Percentiles rank a stretch among this genome's conserved stretches.
Conservation (phyloP, 345 rosid species). For the Boechera retrofracta region DNA sequence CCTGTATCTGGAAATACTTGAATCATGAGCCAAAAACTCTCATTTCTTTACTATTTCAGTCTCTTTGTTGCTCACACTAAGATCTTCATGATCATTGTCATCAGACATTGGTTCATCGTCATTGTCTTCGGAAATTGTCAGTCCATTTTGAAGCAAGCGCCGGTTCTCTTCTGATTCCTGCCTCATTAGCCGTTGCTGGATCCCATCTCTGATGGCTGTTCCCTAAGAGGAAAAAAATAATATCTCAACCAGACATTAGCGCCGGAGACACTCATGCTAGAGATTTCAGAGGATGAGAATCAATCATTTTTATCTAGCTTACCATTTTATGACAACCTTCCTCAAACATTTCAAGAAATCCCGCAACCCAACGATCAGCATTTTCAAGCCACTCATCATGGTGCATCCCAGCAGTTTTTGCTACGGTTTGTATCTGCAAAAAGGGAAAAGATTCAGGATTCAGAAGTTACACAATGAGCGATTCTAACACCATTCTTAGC, state of each 20-base stretch:
- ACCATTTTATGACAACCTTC: slow-evolving; percentile 79
- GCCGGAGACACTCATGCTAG: not conserved
- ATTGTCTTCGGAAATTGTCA: slow-evolving; percentile 42
- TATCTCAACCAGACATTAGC: not conserved
- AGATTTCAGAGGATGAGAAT: not conserved
- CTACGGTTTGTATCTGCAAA: slow-evolving; percentile 66
- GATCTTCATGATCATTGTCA: slow-evolving; percentile 37
- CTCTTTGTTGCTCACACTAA: slow-evolving; percentile 25
- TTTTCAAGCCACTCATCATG: slow-evolving; percentile 69
- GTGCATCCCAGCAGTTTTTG: slow-evolving; percentile 64
- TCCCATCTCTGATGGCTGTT: slow-evolving; percentile 67
- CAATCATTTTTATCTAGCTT: not conserved
- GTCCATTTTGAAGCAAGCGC: slow-evolving; percentile 41
- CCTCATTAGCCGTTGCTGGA: slow-evolving; percentile 57
- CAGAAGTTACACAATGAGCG: not conserved
- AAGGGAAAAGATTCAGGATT: not conserved
- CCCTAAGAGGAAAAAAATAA: slow-evolving; percentile 43
- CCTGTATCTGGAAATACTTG: slow-evolving; percentile 7
- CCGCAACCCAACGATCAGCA: slow-evolving; percentile 69
- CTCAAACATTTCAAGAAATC: slow-evolving; percentile 77
- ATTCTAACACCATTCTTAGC: not conserved
- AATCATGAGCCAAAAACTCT: not conserved
- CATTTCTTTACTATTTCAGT: slow-evolving; percentile 32
- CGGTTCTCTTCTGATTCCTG: slow-evolving; percentile 51
- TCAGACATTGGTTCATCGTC: slow-evolving; percentile 44